Evolutionary conservation across 305 asterid genomes (phyloP).

Genomic region (Fraxinus paxiana): DNA sequence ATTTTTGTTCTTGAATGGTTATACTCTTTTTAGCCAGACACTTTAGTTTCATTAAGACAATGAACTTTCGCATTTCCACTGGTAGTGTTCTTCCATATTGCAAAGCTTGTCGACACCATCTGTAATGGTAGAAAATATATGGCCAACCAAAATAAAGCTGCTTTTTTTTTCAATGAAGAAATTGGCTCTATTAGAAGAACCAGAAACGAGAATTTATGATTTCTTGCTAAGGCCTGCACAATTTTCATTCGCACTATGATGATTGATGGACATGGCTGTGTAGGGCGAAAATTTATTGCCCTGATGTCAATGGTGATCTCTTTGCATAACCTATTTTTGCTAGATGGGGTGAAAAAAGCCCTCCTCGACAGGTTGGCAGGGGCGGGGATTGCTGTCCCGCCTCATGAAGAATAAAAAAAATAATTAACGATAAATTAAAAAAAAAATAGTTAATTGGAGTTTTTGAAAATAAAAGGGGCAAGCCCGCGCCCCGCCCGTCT

Average conservation of each 20-base stretch:
- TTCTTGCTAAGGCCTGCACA: conserved; percentile 14
- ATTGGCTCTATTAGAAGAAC: neutral
- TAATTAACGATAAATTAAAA: too few species aligned
- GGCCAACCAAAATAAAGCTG: neutral
- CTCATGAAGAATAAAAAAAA: too few species aligned
- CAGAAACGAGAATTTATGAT: neutral
- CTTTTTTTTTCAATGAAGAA: neutral
- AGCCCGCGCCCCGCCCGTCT: too few species aligned
- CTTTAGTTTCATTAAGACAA: neutral
- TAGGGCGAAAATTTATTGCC: conserved; percentile 43
- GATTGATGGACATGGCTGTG: conserved; percentile 42
- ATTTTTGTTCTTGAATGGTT: neutral
- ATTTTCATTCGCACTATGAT: conserved; percentile 40
- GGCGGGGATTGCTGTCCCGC: too few species aligned
- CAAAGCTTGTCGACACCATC: neutral
- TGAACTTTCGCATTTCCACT: neutral
- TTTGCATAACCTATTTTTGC: conserved; percentile 42
- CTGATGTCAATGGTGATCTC: conserved; percentile 39
- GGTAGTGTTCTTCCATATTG: neutral
- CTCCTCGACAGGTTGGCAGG: too few species aligned
- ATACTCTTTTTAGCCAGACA: neutral
- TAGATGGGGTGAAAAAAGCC: too few species aligned
- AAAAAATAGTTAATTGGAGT: too few species aligned
- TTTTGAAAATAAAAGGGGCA: too few species aligned
- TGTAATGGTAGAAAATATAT: neutral